Evolutionary conservation across 176 grass and related monocot genomes (phyloP).

Genomic region (Melocanna baccifera): DNA sequence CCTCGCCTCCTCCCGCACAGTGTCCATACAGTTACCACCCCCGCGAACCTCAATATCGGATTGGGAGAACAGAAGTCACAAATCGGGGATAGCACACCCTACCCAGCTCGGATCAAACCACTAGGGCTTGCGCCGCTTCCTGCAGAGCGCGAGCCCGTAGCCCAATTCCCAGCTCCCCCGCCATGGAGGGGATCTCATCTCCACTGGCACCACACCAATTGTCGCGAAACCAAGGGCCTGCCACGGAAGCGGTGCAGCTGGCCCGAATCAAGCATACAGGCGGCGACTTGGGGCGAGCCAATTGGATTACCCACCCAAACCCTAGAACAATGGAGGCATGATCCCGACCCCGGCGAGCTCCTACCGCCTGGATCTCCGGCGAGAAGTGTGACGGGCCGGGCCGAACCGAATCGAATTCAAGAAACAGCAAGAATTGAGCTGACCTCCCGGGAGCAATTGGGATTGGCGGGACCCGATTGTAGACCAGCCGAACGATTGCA

Average conservation of each 20-base stretch:
- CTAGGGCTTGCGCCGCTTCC: conserved; percentile 72
- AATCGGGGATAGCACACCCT: conserved; percentile 23
- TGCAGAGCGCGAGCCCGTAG: conserved; percentile 50
- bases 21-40: conserved; percentile 47
- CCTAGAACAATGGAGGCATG: conserved; percentile 59
- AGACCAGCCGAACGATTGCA: conserved; percentile 34
- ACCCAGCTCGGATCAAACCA: conserved; percentile 44
- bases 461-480: conserved; percentile 12
- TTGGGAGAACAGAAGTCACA: not conserved
- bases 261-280: conserved; percentile 37
- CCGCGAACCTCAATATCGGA: conserved; percentile 16
- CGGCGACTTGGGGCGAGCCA: conserved; percentile 7
- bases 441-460: conserved; percentile 49
- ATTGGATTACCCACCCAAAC: conserved; percentile 41
- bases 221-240: conserved; percentile 14
- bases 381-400: not conserved
- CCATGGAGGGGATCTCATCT: conserved; percentile 69
- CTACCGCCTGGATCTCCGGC: conserved; percentile 39
- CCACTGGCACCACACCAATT: conserved; percentile 40
- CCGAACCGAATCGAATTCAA: conserved; percentile 35
- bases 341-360: conserved; percentile 33
- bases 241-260: not conserved
- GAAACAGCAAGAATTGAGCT: conserved; percentile 42
- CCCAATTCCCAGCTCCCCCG: conserved; percentile 54
- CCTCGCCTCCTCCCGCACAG: conserved; percentile 48